Conservation (phyloP, 495 filamentous ascomycete genomes). For the Evernia prunastri region DNA sequence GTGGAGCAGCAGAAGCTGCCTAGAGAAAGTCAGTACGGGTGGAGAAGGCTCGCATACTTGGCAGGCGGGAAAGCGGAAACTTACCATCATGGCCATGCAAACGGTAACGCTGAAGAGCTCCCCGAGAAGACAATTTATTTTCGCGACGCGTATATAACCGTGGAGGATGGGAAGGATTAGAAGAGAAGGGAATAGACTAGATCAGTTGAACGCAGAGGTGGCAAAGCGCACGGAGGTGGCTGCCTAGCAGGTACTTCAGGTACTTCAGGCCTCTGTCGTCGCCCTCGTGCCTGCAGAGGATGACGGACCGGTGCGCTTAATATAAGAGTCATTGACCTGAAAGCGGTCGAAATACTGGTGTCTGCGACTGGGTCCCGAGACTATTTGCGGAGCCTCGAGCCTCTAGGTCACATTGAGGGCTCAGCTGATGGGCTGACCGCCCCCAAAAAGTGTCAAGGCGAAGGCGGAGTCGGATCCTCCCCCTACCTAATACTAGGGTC, state of each 20-base stretch:
- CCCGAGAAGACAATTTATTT: background rate
- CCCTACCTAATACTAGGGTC: background rate
- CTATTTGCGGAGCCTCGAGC: constrained; percentile 16
- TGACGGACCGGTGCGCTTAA: background rate
- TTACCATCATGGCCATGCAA: constrained; percentile 20
- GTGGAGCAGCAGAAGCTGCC: constrained; percentile 17
- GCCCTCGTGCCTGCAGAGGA: constrained; percentile 17
- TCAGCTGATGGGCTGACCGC: constrained; percentile 8
- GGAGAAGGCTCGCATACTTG: background rate
- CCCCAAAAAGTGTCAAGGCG: background rate
- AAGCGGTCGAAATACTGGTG: background rate
- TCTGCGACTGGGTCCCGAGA: constrained; percentile 7
- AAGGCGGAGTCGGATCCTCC: background rate
- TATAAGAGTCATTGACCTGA: constrained; percentile 8
- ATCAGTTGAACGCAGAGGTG: background rate
- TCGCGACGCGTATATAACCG: constrained; percentile 9
- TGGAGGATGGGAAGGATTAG: background rate
- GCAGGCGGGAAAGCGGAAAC: constrained; percentile 7
- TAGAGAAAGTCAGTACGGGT: constrained; percentile 16
- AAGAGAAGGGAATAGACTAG: background rate
- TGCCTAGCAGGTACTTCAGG: constrained; percentile 2
- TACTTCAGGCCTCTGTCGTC: background rate
- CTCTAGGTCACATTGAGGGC: background rate
- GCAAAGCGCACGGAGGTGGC: background rate
- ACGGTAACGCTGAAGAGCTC: background rate